A percentile compares a stretch with the other conserved stretches of the same genome.
phyloP scores from a whole-genome alignment of 306 rosid genomes.

The Lagenaria siceraria region DNA sequence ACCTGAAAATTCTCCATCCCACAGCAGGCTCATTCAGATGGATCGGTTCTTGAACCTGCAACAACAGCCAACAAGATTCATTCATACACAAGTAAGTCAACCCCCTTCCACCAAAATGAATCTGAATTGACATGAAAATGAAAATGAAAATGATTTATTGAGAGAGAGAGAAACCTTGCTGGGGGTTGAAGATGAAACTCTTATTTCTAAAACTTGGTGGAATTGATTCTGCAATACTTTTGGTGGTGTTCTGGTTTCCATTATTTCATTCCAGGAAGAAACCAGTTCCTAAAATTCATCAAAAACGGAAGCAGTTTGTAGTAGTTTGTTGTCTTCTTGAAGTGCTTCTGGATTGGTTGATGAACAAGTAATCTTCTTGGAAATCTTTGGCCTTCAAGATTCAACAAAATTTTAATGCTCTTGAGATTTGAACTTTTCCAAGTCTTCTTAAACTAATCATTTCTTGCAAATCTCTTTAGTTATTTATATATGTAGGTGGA shows the following conservation, averaged over 20 bases:
- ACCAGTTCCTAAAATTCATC: not conserved
- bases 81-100: not conserved
- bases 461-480: not conserved
- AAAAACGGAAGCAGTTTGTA: not conserved
- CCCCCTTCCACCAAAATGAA: not conserved
- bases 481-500: not conserved
- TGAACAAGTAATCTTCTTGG: not conserved
- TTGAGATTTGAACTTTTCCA: not conserved
- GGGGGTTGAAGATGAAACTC: constrained; percentile 17
- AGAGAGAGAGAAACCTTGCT: constrained; percentile 19
- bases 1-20: constrained; percentile 14
- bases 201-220: constrained; percentile 18
- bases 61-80: not conserved
- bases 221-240: not conserved
- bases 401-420: not conserved
- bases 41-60: constrained; percentile 29
- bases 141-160: constrained; percentile 9
- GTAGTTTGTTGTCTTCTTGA: not conserved
- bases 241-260: not conserved
- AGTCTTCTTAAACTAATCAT: not conserved
- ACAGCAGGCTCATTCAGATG: constrained; percentile 16
- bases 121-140: not conserved
- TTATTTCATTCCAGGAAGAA: not conserved
- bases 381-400: not conserved
- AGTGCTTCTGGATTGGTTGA: not conserved